Evolutionary conservation across 805 yeast genomes (phyloP).

Genomic region (Nakazawaea ishiwadae): DNA sequence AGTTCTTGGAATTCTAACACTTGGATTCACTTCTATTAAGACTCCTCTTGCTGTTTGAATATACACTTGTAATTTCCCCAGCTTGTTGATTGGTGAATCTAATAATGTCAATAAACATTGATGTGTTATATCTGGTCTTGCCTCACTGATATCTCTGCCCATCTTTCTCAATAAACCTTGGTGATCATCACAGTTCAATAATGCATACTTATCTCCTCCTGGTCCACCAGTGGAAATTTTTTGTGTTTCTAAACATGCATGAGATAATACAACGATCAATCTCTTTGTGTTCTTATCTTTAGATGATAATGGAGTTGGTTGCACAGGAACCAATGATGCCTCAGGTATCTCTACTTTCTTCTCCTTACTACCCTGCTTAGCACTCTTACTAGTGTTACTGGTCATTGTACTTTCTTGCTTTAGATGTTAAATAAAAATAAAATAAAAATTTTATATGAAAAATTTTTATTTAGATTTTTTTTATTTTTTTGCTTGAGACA

Average conservation of each 20-base stretch:
- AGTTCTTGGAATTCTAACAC: slow-evolving; percentile 96
- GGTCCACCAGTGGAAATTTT: slow-evolving; percentile 76
- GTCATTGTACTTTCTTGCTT: too few species aligned
- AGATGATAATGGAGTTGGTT: slow-evolving; percentile 76
- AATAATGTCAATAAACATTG: slow-evolving; percentile 91
- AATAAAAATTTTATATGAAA: too few species aligned
- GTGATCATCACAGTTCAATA: slow-evolving; percentile 96
- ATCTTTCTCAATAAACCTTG: slow-evolving; percentile 91
- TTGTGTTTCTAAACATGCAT: slow-evolving; percentile 94
- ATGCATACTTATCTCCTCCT: slow-evolving; percentile 86
- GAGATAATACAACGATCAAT: slow-evolving; percentile 89
- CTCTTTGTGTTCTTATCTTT: slow-evolving; percentile 84
- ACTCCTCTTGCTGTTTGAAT: slow-evolving; percentile 95
- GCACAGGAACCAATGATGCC: slow-evolving; percentile 82
- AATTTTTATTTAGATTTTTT: too few species aligned
- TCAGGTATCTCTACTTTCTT: slow-evolving; percentile 24
- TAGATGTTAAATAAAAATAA: too few species aligned
- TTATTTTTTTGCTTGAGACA: neutral
- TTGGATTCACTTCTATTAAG: slow-evolving; percentile 90
- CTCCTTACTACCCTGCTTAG: slow-evolving; percentile 37
- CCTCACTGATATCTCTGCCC: slow-evolving; percentile 97
- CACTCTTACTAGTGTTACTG: slow-evolving; percentile 28
- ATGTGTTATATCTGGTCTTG: slow-evolving; percentile 98
- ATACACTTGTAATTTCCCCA: slow-evolving; percentile 94
- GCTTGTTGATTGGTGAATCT: slow-evolving; percentile 98